Evolutionary conservation across 768 basidiomycete species (phyloP).

Genomic region (Boletus reticuloceps): DNA sequence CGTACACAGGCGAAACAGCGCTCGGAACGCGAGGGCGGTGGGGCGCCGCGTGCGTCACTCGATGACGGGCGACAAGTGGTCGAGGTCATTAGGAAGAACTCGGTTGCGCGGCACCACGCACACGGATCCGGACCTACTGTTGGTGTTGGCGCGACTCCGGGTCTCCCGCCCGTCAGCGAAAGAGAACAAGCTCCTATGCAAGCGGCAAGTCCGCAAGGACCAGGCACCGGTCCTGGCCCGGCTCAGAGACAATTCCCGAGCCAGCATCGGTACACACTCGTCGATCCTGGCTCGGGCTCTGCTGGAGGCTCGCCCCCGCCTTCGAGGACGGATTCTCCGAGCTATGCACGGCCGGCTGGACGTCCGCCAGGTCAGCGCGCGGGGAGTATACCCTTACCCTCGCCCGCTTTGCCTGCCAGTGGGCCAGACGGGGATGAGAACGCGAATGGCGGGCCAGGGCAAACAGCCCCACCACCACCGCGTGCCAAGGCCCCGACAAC

Average conservation of each 20-base stretch:
- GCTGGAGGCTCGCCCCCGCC: slow-evolving; percentile 10
- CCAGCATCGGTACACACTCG: slow-evolving; percentile 47
- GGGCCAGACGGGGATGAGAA: background rate
- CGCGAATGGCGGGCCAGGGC: background rate
- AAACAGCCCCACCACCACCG: background rate
- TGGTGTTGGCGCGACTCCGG: background rate
- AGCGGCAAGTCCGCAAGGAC: background rate
- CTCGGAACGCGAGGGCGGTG: slow-evolving; percentile 31
- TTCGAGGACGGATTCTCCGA: slow-evolving; percentile 19
- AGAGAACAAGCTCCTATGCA: background rate
- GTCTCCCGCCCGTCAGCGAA: background rate
- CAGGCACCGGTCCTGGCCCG: background rate
- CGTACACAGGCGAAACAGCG: slow-evolving; percentile 72
- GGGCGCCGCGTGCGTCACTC: slow-evolving; percentile 10
- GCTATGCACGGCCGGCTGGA: slow-evolving; percentile 29
- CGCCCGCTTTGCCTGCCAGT: slow-evolving; percentile 8
- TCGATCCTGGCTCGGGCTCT: slow-evolving; percentile 36
- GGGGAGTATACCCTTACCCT: slow-evolving; percentile 16
- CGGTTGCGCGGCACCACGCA: slow-evolving; percentile 27
- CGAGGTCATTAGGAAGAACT: slow-evolving; percentile 54
- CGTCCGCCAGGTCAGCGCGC: slow-evolving; percentile 32
- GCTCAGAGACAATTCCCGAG: slow-evolving; percentile 30
- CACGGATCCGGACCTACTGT: background rate
- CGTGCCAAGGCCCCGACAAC: slow-evolving; percentile 56
- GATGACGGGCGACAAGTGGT: slow-evolving; percentile 46